Conservation (phyloP, 345 rosid genomes). For the Pseudoturritis turrita region DNA sequence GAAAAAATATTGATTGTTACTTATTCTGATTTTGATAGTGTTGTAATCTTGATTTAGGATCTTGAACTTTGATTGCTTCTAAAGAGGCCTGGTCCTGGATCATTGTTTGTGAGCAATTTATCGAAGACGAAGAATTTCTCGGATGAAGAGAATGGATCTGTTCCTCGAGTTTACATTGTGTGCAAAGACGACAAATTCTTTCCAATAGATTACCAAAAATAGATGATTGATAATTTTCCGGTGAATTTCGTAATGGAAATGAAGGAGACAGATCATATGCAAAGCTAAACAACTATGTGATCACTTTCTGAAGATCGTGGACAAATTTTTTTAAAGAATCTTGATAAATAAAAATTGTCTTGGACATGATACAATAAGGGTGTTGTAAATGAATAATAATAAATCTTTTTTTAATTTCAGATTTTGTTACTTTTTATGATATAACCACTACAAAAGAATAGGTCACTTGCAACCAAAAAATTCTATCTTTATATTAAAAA, state of each 20-base stretch:
- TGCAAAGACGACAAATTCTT: conserved; percentile 35
- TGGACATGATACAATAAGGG: not conserved
- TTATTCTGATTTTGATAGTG: not conserved
- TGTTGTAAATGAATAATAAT: too few species aligned
- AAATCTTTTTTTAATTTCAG: too few species aligned
- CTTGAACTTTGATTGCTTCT: conserved; percentile 34
- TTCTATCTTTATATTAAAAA: too few species aligned
- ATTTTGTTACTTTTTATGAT: too few species aligned
- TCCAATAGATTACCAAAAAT: conserved; percentile 27
- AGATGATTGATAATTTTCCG: conserved; percentile 36
- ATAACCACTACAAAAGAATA: too few species aligned
- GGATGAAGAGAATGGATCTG: conserved; percentile 30
- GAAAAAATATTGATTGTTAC: too few species aligned
- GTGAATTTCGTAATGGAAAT: conserved; percentile 35
- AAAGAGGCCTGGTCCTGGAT: conserved; percentile 40
- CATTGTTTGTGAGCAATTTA: conserved; percentile 31
- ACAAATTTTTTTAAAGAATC: not conserved
- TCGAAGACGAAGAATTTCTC: conserved; percentile 27
- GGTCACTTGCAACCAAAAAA: too few species aligned
- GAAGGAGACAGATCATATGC: conserved; percentile 41
- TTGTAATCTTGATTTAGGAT: conserved; percentile 29
- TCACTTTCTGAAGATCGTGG: conserved; percentile 11
- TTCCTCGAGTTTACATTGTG: conserved; percentile 30
- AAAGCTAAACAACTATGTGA: conserved; percentile 32
- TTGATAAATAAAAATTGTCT: not conserved